Base-by-base conservation (phyloP, 2,329 filamentous ascomycete species). In the Madurella fahalii region DNA sequence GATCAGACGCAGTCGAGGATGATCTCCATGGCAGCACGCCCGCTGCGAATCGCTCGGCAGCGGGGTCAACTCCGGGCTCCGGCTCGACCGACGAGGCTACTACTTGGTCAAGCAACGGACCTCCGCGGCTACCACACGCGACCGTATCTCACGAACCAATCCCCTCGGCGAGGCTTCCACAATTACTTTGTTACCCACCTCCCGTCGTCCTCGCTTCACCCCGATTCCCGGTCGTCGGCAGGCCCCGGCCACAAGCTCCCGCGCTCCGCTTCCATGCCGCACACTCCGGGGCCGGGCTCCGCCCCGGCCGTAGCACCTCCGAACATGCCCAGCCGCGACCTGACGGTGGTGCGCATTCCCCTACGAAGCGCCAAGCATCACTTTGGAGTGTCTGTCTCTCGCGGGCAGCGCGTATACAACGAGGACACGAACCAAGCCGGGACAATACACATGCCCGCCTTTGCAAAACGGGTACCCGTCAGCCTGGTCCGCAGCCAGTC, bases 151-250 rank as follows among this genome's bases (percentile, higher is more conserved):
- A 40, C 15, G 48, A 46, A 12, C 34, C 48, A 31, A 39, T 12
- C 20, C 65, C 63, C 53, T 37, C 74, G 72, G 50, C 80, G 82
- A 46, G 70, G 72, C 59, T 97, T 97, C 71, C 91, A 96, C 75
- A 91, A 95, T 64, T 97, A 99, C 76, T 99, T 99, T 71, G 90
- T 97, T 56, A 96, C 94, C 9, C 90, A 96, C 70, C 81, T 99
- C 1, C 93, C 94, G 4, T 95, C 91, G 16, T 95, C 91, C 13
- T 96, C 92, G 3, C 80, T 96, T 43, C 89, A 96, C 64, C 93
- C 94, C 8, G 93, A 97, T 71, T 88, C 89, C 37, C 79, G 84
- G 52, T 74, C 77, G 18, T 73, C 79, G 16, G 68, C 74, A 30
- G 85, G 84, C 3, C 84, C 84, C 31, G 87, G 90, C 63, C 91